Conservation (phyloP, 176 grass and related monocot species). For the Aegilops sharonensis region DNA sequence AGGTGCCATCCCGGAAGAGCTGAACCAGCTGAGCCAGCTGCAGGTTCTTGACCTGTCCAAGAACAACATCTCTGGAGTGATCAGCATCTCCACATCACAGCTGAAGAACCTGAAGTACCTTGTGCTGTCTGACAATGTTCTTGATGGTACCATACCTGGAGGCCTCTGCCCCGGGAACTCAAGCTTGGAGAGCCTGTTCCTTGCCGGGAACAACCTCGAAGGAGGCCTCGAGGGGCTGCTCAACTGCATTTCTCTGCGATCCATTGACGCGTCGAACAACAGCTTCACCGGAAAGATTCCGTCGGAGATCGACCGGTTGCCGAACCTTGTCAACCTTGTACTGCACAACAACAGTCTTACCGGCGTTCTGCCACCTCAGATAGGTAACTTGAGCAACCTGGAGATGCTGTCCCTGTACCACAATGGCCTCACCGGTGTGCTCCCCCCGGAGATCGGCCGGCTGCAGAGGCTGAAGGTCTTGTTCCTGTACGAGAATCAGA, state of each 20-base stretch:
- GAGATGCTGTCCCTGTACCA: conserved; percentile 86
- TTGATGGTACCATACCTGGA: conserved; percentile 55
- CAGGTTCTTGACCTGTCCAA: conserved; percentile 68
- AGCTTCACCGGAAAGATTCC: conserved; percentile 62
- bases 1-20: conserved; percentile 50
- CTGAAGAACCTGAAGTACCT: conserved; percentile 67
- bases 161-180: conserved; percentile 48
- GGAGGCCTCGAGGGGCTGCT: conserved; percentile 55
- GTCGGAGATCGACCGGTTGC: conserved; percentile 46
- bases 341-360: conserved; percentile 92
- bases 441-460: conserved; percentile 68
- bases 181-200: conserved; percentile 60
- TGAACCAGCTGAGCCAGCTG: conserved; percentile 67
- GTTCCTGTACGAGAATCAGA: conserved; percentile 93
- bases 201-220: conserved; percentile 56
- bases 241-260: conserved; percentile 45
- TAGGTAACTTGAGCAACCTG: conserved; percentile 72
- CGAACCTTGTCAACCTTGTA: conserved; percentile 58
- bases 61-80: conserved; percentile 66
- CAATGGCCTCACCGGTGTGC: conserved; percentile 61
- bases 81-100: conserved; percentile 48
- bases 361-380: conserved; percentile 48
- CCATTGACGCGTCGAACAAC: conserved; percentile 76
- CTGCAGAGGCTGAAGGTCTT: conserved; percentile 54
- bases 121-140: conserved; percentile 67